Percentiles rank a stretch among this genome's conserved stretches.
phyloP scores from a whole-genome alignment of 2,329 filamentous ascomycete genomes.

The Ceratocystis lukuohia region DNA sequence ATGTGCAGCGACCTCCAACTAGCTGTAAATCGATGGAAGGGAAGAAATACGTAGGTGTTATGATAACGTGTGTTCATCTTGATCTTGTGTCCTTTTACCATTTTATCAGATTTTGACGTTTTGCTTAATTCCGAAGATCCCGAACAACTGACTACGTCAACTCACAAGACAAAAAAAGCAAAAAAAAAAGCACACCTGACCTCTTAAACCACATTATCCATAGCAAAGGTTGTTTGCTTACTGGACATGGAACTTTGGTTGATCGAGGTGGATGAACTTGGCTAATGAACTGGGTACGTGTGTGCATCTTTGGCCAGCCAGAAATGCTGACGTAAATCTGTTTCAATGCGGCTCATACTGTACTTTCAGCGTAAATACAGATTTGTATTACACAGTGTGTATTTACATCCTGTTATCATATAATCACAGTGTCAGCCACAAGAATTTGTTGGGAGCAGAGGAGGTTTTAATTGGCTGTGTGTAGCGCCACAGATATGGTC shows the following conservation, averaged over 20 bases:
- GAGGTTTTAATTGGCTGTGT: not conserved
- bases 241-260: not conserved
- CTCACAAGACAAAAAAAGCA: not conserved
- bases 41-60: not conserved
- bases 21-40: not conserved
- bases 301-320: not conserved
- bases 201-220: not conserved
- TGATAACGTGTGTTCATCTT: not conserved
- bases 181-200: not conserved
- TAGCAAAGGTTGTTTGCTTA: not conserved
- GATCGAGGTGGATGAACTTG: not conserved
- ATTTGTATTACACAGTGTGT: no score
- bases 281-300: not conserved
- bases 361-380: no score
- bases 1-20: not conserved
- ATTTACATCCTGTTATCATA: no score
- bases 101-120: not conserved
- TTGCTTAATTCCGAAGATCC: not conserved
- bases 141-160: not conserved
- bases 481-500: not conserved
- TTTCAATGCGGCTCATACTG: no score
- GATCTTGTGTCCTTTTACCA: not conserved
- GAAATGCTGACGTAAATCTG: not conserved
- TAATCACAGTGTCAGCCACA: no score
- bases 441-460: no score